These are phyloP conservation scores for Dipodascus geniculatus DNA, from an alignment of 805 yeast genomes.

Conservation along the genomic window DNA sequence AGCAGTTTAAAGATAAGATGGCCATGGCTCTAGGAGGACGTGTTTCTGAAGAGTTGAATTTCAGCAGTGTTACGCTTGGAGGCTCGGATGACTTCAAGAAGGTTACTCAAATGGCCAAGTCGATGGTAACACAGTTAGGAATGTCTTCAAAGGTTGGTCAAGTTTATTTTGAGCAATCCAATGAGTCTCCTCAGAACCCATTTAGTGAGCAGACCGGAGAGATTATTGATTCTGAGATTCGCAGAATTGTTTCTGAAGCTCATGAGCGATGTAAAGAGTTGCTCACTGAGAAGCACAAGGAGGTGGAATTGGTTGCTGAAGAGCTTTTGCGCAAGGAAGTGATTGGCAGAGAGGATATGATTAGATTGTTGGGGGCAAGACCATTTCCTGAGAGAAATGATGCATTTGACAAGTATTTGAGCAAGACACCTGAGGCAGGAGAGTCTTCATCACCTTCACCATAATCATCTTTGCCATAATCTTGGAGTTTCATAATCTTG, in stretches of 20 bases:
- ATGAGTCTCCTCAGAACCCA: conserved; percentile 46
- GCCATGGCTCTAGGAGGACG: conserved; percentile 93
- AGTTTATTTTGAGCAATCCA: conserved; percentile 37
- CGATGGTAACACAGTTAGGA: conserved; percentile 81
- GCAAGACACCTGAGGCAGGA: conserved; percentile 12
- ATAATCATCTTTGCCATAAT: too few relatives aligned
- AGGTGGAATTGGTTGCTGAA: conserved; percentile 63
- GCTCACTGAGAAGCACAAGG: conserved; percentile 44
- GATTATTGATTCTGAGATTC: conserved; percentile 58
- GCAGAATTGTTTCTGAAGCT: conserved; percentile 53
- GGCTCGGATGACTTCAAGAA: conserved; percentile 90
- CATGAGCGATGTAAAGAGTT: conserved; percentile 47
- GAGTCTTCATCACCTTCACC: neutral
- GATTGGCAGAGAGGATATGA: conserved; percentile 73
- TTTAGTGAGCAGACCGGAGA: conserved; percentile 64
- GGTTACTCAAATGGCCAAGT: conserved; percentile 77
- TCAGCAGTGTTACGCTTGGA: conserved; percentile 79
- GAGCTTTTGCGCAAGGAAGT: conserved; percentile 62
- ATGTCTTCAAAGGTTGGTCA: conserved; percentile 78
- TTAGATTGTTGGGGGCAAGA: conserved; percentile 61
- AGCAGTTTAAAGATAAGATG: conserved; percentile 74
- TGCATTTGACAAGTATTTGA: conserved; percentile 82
- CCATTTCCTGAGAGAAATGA: conserved; percentile 72
- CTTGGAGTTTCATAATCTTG: too few relatives aligned
- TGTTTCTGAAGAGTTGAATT: conserved; percentile 83